A percentile compares a stretch with the other conserved stretches of the same genome.
These are phyloP conservation scores for Elsinoe batatas DNA, from an alignment of 2,329 filamentous ascomycete genomes.

Conservation along the genomic window DNA sequence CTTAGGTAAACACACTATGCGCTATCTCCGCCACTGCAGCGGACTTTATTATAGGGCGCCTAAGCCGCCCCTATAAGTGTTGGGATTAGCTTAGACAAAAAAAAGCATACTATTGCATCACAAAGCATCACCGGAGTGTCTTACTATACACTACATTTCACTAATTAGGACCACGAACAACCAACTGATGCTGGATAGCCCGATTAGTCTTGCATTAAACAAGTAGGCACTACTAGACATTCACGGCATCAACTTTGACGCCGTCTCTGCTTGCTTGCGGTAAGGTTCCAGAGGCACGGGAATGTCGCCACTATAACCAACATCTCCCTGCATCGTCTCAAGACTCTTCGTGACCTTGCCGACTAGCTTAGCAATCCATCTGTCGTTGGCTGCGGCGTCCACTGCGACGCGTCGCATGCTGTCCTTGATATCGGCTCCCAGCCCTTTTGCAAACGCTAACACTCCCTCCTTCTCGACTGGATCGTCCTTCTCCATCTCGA, in stretches of 20 bases:
- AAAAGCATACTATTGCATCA: no score
- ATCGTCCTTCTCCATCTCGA: slow-evolving; percentile 41
- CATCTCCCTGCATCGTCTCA: slow-evolving; percentile 40
- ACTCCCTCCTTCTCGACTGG: slow-evolving; percentile 23
- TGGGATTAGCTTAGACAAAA: no score
- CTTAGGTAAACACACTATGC: no score
- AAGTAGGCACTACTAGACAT: no score
- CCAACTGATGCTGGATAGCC: no score
- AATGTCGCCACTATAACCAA: slow-evolving; percentile 42
- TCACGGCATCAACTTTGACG: slow-evolving; percentile 28
- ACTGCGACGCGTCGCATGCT: slow-evolving; percentile 16
- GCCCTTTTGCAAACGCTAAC: slow-evolving; percentile 23
- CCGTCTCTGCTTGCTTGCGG: slow-evolving; percentile 26
- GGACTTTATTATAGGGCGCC: no score
- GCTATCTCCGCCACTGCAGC: no score
- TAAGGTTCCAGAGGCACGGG: slow-evolving; percentile 35
- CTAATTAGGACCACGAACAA: no score
- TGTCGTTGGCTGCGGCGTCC: slow-evolving; percentile 36
- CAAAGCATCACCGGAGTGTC: no score
- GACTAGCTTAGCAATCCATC: slow-evolving; percentile 46
- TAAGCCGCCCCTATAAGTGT: no score
- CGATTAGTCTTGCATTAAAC: no score
- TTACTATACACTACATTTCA: no score
- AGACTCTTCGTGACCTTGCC: slow-evolving; percentile 42
- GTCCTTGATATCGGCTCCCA: slow-evolving; percentile 22